Base-by-base conservation (phyloP, 2,329 filamentous ascomycete species). In the Diaporthe citrichinensis region DNA sequence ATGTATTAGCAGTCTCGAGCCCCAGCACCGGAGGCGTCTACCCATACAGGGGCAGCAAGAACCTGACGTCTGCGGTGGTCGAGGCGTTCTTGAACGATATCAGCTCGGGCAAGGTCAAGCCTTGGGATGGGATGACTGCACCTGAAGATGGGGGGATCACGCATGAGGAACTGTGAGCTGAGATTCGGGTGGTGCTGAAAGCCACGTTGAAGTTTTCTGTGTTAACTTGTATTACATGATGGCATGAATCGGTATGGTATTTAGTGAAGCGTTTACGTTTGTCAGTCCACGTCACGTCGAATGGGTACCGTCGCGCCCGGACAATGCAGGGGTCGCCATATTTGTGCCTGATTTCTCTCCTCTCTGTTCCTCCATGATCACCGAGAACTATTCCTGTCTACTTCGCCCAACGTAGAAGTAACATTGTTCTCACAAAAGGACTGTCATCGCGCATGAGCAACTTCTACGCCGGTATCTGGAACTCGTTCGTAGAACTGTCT, bases 21-120 rank as follows among this genome's bases (percentile, higher is more conserved):
- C 84, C 85, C 1, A 82, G 82, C 79, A 85, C 82, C 53, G 87
- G 87, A 0, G 83, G 87, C 72, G 81, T 86, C 0, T 89, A 86
- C 76, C 86, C 85, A 0, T 85, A 84, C 67, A 72, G 79, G 2
- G 78, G 76, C 4, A 55, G n/a, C n/a, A 77, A 77, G 6, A 76
- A 79, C 25, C 81, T 87, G 28, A 81, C 82, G 0, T 77, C 84
- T 0, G 82, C 82, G 17, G 79, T 77, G 0, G 81, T 89, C 9
- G 86, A 87, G 51, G 77, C 75, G 1, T 89, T 88, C 75, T 82
- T 89, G 55, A 79, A 83, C 76, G 84, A 85, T 72, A 87, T 89
- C 67, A 85, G 85, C 2, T 80, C 84, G 61, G 87, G 86, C 3
- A 84, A 82, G 72, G 82, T 86, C 5, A 78, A 82, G 76, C 82